phyloP scores from a whole-genome alignment of 495 filamentous ascomycete genomes.

The Aspergillus incahuasiensis region DNA sequence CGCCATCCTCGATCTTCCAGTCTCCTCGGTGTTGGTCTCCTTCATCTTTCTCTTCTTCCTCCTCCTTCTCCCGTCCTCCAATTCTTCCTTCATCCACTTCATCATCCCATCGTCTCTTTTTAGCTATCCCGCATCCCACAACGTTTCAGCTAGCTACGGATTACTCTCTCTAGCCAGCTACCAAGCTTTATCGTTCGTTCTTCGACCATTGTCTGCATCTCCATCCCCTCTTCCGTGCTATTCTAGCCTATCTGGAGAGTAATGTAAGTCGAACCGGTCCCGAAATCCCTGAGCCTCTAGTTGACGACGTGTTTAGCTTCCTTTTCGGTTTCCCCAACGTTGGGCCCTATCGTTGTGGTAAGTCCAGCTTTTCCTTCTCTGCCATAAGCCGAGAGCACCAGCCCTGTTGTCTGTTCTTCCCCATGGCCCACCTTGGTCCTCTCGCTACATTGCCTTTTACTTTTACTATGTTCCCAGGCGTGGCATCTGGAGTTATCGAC shows the following conservation, averaged over 20 bases:
- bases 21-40: constrained; percentile 4
- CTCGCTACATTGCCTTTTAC: not conserved
- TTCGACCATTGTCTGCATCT: not conserved
- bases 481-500: too few species aligned
- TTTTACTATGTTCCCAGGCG: not conserved
- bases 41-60: not conserved
- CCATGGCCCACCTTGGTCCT: not conserved
- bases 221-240: constrained; percentile 1
- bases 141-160: constrained; percentile 8
- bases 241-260: constrained; percentile 2
- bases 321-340: not conserved
- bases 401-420: not conserved
- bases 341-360: constrained; percentile 9
- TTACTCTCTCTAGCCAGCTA: constrained; percentile 5
- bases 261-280: not conserved
- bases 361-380: not conserved
- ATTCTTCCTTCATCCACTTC: constrained; percentile 13
- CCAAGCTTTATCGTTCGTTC: constrained; percentile 4
- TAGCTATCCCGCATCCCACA: constrained; percentile 10
- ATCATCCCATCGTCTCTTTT: constrained; percentile 22
- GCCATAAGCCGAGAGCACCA: not conserved
- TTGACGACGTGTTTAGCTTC: not conserved
- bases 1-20: constrained; percentile 2
- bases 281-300: not conserved
- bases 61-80: constrained; percentile 8